Conservation (phyloP, 163 green algal species). For the Chloromonas sp. region DNA sequence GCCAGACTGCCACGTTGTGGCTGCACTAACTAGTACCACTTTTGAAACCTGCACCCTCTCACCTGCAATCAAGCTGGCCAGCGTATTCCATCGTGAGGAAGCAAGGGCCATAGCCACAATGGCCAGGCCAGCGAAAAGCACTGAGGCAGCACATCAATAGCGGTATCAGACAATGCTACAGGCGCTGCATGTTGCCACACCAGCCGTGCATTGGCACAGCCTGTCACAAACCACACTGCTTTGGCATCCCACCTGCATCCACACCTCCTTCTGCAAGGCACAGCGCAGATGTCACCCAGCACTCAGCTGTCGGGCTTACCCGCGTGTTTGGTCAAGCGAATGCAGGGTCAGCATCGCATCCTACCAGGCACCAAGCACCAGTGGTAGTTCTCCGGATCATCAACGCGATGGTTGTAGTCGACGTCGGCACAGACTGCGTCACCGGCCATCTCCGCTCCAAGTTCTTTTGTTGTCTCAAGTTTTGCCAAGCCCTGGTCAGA, state of each 20-base stretch:
- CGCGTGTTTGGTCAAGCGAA: background rate
- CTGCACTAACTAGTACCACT: too few species aligned
- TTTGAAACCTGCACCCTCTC: too few species aligned
- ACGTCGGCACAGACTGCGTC: too few species aligned
- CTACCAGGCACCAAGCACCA: slow-evolving; percentile 3
- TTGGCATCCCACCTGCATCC: background rate
- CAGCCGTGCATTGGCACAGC: background rate
- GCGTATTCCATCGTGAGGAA: slow-evolving; percentile 27
- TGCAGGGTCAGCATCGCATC: background rate
- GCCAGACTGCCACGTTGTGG: too few species aligned
- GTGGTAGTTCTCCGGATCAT: too few species aligned
- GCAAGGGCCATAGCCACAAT: slow-evolving; percentile 35
- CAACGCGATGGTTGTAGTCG: too few species aligned
- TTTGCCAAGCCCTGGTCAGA: too few species aligned
- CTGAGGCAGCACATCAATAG: slow-evolving; percentile 33
- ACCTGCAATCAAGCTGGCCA: slow-evolving; percentile 22
- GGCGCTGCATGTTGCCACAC: background rate
- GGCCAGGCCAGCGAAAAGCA: slow-evolving; percentile 65
- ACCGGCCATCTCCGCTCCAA: too few species aligned
- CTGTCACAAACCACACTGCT: background rate
- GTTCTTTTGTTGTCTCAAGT: too few species aligned
- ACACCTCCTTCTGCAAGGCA: background rate
- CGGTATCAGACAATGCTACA: background rate
- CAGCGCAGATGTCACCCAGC: background rate
- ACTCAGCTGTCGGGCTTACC: too few species aligned